Conservation (phyloP, 352 stramenopile species). For the Phytophthora cryptogea region DNA sequence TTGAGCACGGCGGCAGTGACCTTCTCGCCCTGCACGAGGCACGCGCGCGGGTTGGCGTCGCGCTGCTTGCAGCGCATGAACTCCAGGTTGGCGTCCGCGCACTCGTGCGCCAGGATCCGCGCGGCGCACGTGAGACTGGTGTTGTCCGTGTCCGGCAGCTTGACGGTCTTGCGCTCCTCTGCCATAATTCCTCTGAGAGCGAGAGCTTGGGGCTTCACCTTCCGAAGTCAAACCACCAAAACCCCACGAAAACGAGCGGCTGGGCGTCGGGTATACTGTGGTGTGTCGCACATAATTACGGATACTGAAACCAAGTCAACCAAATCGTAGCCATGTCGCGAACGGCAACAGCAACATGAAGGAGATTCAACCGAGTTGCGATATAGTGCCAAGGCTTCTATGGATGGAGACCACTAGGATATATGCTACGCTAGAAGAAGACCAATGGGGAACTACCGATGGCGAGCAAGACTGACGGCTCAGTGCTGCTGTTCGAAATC, state of each 20-base stretch:
- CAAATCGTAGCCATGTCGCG: constrained; percentile 9
- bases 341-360: not conserved
- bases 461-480: not conserved
- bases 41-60: constrained; percentile 79
- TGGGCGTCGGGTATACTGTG: constrained; percentile 2
- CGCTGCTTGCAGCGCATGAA: constrained; percentile 90
- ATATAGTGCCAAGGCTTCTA: constrained; percentile 18
- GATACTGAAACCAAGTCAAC: not conserved
- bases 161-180: constrained; percentile 54
- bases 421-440: constrained; percentile 16
- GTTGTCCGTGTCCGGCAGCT: constrained; percentile 84
- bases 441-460: not conserved
- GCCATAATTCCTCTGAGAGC: constrained; percentile 27
- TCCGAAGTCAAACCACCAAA: constrained; percentile 36
- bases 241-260: constrained; percentile 30
- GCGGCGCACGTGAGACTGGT: constrained; percentile 87
- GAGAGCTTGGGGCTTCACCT: constrained; percentile 11
- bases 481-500: constrained; percentile 73
- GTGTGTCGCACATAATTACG: not conserved
- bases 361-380: not conserved
- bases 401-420: constrained; percentile 14
- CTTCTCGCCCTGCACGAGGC: constrained; percentile 86
- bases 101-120: constrained; percentile 83
- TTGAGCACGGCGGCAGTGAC: constrained; percentile 88
- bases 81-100: constrained; percentile 78